Percentiles rank a stretch among this genome's conserved stretches.
Evolutionary conservation across 495 filamentous ascomycete genomes (phyloP).

Genomic region (Lophiostoma macrostomum): DNA sequence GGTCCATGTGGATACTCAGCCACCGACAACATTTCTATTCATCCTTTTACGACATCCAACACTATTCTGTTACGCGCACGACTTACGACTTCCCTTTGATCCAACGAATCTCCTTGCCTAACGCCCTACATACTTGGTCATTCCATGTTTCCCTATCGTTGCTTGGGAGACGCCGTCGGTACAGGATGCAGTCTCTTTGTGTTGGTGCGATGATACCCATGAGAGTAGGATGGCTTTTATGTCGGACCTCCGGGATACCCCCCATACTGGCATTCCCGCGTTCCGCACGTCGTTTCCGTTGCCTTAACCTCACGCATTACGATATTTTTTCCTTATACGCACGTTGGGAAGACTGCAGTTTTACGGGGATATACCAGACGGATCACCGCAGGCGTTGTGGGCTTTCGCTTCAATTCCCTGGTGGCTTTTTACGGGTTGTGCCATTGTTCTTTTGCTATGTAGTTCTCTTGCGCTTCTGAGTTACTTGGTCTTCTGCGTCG

Average conservation of each 20-base stretch:
- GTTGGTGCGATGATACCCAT: constrained; percentile 34
- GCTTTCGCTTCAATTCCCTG: neutral
- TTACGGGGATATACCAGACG: constrained; percentile 20
- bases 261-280: constrained; percentile 12
- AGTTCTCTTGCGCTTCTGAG: neutral
- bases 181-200: constrained; percentile 18
- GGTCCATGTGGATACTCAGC: neutral
- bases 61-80: too few relatives aligned
- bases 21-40: neutral
- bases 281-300: neutral
- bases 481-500: too few relatives aligned
- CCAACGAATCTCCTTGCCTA: constrained; percentile 25
- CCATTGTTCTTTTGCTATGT: neutral
- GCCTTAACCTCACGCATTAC: neutral
- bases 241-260: constrained; percentile 2
- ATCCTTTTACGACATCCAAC: neutral
- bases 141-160: neutral
- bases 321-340: neutral
- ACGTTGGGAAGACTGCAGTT: neutral
- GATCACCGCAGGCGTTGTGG: constrained; percentile 16
- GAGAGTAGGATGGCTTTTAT: constrained; percentile 27
- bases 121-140: constrained; percentile 6
- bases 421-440: neutral
- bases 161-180: constrained; percentile 8
- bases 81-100: constrained; percentile 20